Evolutionary conservation across 352 stramenopile genomes (phyloP), one percentile per base, ranked within the genome.

Genomic region (Phytopythium chamaehyphon): DNA sequence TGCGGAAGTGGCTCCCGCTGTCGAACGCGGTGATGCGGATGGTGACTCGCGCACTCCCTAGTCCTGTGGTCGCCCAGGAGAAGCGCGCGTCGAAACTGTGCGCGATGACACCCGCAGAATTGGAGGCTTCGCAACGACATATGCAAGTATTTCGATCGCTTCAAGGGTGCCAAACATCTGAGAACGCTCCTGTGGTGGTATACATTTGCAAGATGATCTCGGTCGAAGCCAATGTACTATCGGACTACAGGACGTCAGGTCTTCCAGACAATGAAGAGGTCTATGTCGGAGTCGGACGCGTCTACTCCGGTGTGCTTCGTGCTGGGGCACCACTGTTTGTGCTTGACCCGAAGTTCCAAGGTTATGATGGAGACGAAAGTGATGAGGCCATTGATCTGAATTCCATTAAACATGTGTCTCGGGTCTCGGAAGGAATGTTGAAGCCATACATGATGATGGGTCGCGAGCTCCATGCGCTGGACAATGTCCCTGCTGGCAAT

Each of bases 391-490:
- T 71, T 2, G 63, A 76, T 37, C 23, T 48, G 8, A 55, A 31
- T 4, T 57, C 44, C 2, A 48, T 81, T 35, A 81, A 82, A 54
- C 81, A 94, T 38, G 79, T 90, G 22, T 72, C 77, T 2, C 69
- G 59, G 10, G 69, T 94, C 12, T 53, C 61, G 11, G 61, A 56
- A 6, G 71, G 66, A 23, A 45, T 82, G 19, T 56, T 94, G 16
- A 77, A 80, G n/a, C 71, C 87, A 8, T 95, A 96, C 62, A 93
- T 97, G 82, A 92, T 97, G 76, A 97, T 97, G 90, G 90, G 88
- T 0, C 76, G 86, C 0, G 88, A 96, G 45, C 65, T 97, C 26
- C 69, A 95, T 36, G 73, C 79, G 10, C 59, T 96, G 8, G 55
- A 74, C 14, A 66, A 69, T 16, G 90, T 96, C 2, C 86, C 89